Percentiles rank a stretch among this genome's conserved stretches.
Conservation (phyloP, 1,139 yeast species). For the Starmera stellimalicola region DNA sequence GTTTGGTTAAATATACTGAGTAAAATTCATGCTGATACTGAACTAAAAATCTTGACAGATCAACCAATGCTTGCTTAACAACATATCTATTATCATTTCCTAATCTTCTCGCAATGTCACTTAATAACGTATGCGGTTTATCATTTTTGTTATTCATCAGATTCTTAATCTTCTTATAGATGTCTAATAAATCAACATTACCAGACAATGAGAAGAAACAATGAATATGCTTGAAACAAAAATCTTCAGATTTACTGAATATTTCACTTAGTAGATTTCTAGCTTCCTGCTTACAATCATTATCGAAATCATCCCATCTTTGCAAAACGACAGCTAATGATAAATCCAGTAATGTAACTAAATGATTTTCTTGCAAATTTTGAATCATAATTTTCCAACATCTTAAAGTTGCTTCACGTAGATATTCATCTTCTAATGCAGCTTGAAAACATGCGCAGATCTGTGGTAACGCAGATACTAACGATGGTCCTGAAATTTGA, state of each 20-base stretch:
- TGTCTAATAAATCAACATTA: conserved; percentile 28
- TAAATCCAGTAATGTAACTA: conserved; percentile 46
- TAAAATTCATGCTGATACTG: conserved; percentile 13
- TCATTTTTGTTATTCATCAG: conserved; percentile 18
- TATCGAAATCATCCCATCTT: conserved; percentile 45
- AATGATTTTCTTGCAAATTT: conserved; percentile 39
- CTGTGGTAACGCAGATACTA: conserved; percentile 79
- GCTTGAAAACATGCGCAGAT: conserved; percentile 81
- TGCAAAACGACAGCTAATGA: conserved; percentile 53
- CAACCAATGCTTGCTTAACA: conserved; percentile 68
- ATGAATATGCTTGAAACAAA: conserved; percentile 31
- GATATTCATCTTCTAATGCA: conserved; percentile 53
- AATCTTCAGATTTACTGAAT: conserved; percentile 20
- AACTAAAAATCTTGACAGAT: conserved; percentile 32
- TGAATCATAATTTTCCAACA: conserved; percentile 58
- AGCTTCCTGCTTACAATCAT: conserved; percentile 30
- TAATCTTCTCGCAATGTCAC: conserved; percentile 47
- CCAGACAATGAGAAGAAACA: conserved; percentile 41
- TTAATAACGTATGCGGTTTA: conserved; percentile 28
- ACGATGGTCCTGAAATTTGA: conserved; percentile 47
- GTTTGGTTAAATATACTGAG: conserved; percentile 8
- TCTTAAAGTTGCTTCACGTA: conserved; percentile 52
- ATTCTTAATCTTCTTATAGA: conserved; percentile 18
- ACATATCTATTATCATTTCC: conserved; percentile 66
- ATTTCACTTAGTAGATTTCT: conserved; percentile 15